phyloP scores from a whole-genome alignment of 371 early-diverging fungal species.

The Apophysomyces variabilis region DNA sequence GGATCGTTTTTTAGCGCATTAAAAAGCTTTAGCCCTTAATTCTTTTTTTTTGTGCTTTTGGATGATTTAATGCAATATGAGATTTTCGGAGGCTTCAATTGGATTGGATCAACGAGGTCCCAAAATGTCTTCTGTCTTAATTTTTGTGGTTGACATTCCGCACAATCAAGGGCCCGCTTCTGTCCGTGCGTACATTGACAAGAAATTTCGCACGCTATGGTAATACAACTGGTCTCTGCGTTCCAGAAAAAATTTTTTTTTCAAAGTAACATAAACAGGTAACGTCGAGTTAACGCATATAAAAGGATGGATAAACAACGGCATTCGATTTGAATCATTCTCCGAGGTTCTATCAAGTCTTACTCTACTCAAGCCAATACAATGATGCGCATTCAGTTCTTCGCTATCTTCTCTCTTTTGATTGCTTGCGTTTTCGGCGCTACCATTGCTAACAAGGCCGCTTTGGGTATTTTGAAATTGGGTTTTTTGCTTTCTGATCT shows the following conservation, averaged over 20 bases:
- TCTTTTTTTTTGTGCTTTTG: too few species aligned
- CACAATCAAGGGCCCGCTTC: not conserved
- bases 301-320: not conserved
- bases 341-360: not conserved
- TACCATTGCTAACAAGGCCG: not conserved
- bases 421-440: not conserved
- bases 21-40: too few species aligned
- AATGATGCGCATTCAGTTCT: constrained; percentile 8
- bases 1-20: too few species aligned
- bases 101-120: not conserved
- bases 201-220: constrained; percentile 8
- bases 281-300: not conserved
- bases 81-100: too few species aligned
- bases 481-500: too few species aligned
- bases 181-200: constrained; percentile 9
- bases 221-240: not conserved
- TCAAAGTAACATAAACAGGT: not conserved
- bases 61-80: too few species aligned
- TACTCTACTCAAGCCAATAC: not conserved
- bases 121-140: not conserved
- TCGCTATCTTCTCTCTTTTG: not conserved
- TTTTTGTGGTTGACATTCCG: not conserved
- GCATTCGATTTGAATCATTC: not conserved
- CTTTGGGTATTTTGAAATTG: not conserved
- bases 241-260: too few species aligned